Evolutionary conservation across 331 rosid species (phyloP).

Genomic region (Pyrus hybrid): DNA sequence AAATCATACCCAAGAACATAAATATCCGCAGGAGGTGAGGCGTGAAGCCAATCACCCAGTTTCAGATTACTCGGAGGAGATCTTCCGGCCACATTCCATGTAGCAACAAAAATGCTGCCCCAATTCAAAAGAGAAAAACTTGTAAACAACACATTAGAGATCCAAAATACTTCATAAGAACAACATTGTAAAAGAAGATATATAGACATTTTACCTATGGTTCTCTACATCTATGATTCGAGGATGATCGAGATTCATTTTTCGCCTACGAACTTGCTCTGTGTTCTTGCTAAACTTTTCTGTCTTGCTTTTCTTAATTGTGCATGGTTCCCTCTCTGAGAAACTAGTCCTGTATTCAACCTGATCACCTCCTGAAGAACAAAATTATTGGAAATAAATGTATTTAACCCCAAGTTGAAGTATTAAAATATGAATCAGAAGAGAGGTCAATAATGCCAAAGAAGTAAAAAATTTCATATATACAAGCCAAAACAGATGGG

Average conservation of each 20-base stretch:
- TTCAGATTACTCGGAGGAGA: slow-evolving; percentile 79
- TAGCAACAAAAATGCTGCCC: slow-evolving; percentile 81
- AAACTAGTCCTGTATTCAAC: slow-evolving; percentile 77
- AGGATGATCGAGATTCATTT: slow-evolving; percentile 97
- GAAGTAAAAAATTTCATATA: background rate
- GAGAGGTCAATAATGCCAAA: background rate
- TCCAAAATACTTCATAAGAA: background rate
- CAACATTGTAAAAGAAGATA: slow-evolving; percentile 5
- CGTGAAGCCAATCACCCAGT: slow-evolving; percentile 92
- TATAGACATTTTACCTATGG: slow-evolving; percentile 42
- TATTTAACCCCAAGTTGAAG: slow-evolving; percentile 6
- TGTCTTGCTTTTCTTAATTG: slow-evolving; percentile 95
- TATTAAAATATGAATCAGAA: background rate
- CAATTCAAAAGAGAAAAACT: slow-evolving; percentile 7
- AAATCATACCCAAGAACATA: slow-evolving; percentile 92
- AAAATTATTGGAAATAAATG: slow-evolving; percentile 13
- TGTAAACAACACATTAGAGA: slow-evolving; percentile 9
- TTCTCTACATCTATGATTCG: slow-evolving; percentile 94
- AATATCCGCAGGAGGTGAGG: slow-evolving; percentile 92
- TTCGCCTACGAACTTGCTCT: slow-evolving; percentile 64
- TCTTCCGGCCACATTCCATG: slow-evolving; percentile 99
- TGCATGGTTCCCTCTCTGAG: slow-evolving; percentile 91
- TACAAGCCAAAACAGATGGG: slow-evolving; percentile 1
- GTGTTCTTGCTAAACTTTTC: slow-evolving; percentile 73
- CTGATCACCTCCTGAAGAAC: slow-evolving; percentile 55